Conservation (phyloP, 2,329 filamentous ascomycete species). For the Aureobasidium lini region DNA sequence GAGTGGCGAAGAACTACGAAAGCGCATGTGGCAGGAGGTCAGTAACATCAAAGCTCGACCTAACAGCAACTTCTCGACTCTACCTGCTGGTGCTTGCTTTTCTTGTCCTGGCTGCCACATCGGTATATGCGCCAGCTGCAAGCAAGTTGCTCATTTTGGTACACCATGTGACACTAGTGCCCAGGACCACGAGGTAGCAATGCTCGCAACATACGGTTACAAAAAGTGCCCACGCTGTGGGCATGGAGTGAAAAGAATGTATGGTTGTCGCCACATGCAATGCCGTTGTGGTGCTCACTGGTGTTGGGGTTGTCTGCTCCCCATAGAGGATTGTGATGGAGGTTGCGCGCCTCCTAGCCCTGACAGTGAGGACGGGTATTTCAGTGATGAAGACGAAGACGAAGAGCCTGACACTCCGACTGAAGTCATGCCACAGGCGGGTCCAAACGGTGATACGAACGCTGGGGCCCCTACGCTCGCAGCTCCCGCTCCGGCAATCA, state of each 20-base stretch:
- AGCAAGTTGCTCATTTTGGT: slow-evolving; percentile 32
- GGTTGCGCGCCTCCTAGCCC: slow-evolving; percentile 16
- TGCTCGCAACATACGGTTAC: slow-evolving; percentile 39
- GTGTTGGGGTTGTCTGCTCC: slow-evolving; percentile 39
- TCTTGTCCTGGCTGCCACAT: slow-evolving; percentile 38
- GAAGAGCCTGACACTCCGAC: not conserved
- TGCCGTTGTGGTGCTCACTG: slow-evolving; percentile 45
- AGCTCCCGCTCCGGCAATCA: not conserved
- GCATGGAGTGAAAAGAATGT: slow-evolving; percentile 41
- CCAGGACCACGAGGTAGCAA: slow-evolving; percentile 28
- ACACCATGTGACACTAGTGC: slow-evolving; percentile 32
- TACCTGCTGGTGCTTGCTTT: slow-evolving; percentile 21
- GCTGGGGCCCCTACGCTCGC: not conserved
- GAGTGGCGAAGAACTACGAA: not conserved
- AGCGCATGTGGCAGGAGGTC: not conserved
- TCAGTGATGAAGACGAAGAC: slow-evolving; percentile 22
- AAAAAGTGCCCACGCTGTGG: slow-evolving; percentile 45
- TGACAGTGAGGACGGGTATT: slow-evolving; percentile 21
- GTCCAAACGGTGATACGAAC: not conserved
- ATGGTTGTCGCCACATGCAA: slow-evolving; percentile 41
- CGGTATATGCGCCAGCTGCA: slow-evolving; percentile 39
- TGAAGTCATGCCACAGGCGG: not conserved
- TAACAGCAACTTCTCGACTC: not conserved
- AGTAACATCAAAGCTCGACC: slow-evolving; percentile 2
- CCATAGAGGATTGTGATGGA: slow-evolving; percentile 28